phyloP scores from a whole-genome alignment of 2,329 filamentous ascomycete genomes.

The Aspergillus pseudoglaucus region DNA sequence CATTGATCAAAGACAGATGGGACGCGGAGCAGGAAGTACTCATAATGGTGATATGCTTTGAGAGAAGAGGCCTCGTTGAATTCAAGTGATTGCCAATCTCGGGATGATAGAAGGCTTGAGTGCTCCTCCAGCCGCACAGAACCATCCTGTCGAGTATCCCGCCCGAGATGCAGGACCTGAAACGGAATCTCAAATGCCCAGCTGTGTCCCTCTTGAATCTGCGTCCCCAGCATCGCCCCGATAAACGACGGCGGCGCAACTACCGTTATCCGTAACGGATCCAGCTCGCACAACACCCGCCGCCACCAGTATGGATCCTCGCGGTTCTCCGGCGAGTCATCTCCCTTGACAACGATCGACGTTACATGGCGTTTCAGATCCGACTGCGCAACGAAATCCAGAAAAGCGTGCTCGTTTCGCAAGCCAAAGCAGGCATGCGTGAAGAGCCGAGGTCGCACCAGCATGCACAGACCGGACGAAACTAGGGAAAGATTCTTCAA shows the following conservation, averaged over 20 bases:
- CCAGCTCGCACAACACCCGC: constrained; percentile 48
- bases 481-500: constrained; percentile 54
- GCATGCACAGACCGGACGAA: constrained; percentile 48
- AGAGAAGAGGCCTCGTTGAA: constrained; percentile 72
- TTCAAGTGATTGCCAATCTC: constrained; percentile 58
- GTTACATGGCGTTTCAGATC: constrained; percentile 35
- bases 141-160: constrained; percentile 6
- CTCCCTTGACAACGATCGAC: constrained; percentile 43
- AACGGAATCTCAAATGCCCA: constrained; percentile 60
- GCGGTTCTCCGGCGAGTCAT: constrained; percentile 34
- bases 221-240: constrained; percentile 53
- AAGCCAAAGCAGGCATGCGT: constrained; percentile 43
- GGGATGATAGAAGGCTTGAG: constrained; percentile 48
- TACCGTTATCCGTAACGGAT: constrained; percentile 51
- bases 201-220: constrained; percentile 51
- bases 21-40: constrained; percentile 61
- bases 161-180: constrained; percentile 52
- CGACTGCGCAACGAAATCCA: constrained; percentile 31
- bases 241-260: constrained; percentile 58
- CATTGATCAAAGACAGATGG: constrained; percentile 53
- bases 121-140: constrained; percentile 21
- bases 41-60: constrained; percentile 63
- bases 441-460: constrained; percentile 53
- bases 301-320: constrained; percentile 47
- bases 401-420: constrained; percentile 26